phyloP scores from a whole-genome alignment of 306 rosid species.

The Gastrolobium villosum region DNA sequence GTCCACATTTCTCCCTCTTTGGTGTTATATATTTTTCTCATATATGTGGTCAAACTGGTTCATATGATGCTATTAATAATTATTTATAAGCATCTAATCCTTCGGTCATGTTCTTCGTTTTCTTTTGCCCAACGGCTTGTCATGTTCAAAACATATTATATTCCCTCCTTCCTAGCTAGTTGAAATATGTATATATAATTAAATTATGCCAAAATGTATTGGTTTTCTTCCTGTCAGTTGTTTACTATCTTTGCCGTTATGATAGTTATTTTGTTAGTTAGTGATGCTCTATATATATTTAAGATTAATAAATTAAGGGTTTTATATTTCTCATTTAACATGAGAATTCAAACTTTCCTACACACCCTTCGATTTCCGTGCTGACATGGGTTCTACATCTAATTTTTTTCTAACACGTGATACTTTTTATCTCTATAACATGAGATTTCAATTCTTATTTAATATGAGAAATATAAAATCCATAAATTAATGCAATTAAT shows the following conservation, averaged over 20 bases:
- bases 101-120: slow-evolving; percentile 60
- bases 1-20: slow-evolving; percentile 41
- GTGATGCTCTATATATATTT: background rate
- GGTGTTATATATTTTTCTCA: slow-evolving; percentile 20
- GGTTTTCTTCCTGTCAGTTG: slow-evolving; percentile 3
- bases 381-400: too few species aligned
- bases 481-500: slow-evolving; percentile 28
- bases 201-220: background rate
- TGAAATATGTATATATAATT: slow-evolving; percentile 27
- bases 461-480: too few species aligned
- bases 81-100: slow-evolving; percentile 53
- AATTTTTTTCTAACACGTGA: too few species aligned
- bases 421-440: too few species aligned
- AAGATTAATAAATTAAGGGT: slow-evolving; percentile 17
- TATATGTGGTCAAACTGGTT: slow-evolving; percentile 51
- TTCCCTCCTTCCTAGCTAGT: slow-evolving; percentile 40
- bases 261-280: slow-evolving; percentile 64
- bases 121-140: slow-evolving; percentile 51
- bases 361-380: too few species aligned
- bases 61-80: slow-evolving; percentile 51
- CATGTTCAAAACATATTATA: slow-evolving; percentile 63
- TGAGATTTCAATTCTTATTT: too few species aligned
- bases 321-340: too few species aligned
- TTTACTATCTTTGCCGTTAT: slow-evolving; percentile 48
- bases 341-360: too few species aligned